Conservation (phyloP, 768 basidiomycete species). For the Cystofilobasidium macerans region DNA sequence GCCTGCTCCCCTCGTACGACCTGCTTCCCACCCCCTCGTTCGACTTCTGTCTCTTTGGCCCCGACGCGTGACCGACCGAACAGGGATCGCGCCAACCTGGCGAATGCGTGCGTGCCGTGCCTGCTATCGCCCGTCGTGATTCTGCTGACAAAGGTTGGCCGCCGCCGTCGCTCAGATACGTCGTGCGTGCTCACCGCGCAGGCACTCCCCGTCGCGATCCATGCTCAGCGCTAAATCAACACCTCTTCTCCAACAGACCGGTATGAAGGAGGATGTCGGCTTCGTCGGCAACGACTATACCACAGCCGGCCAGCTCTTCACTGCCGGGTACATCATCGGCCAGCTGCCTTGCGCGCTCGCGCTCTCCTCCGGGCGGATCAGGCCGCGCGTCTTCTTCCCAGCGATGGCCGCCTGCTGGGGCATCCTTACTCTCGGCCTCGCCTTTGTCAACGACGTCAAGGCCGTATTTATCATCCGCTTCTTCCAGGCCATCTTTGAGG, state of each 20-base stretch:
- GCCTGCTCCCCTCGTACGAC: neutral
- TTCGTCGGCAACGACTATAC: neutral
- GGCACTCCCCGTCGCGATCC: too few species aligned
- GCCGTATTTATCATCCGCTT: neutral
- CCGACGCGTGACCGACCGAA: too few species aligned
- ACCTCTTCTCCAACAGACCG: neutral
- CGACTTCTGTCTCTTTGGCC: too few species aligned
- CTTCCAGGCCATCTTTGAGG: constrained; percentile 4
- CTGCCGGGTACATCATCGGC: constrained; percentile 3
- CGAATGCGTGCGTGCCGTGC: neutral
- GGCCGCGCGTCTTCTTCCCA: constrained; percentile 3
- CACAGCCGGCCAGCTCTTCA: neutral
- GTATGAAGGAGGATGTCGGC: neutral
- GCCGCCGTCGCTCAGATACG: too few species aligned
- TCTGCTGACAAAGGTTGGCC: too few species aligned
- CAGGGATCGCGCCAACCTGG: constrained; percentile 1
- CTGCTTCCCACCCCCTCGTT: too few species aligned
- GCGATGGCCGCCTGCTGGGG: neutral
- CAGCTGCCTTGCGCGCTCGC: neutral
- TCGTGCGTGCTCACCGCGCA: too few species aligned
- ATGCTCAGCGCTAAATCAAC: neutral
- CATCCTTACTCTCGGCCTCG: constrained; percentile 1
- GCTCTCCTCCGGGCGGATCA: neutral
- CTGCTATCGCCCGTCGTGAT: neutral
- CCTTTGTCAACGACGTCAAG: neutral